Evolutionary conservation across 202 grass and related monocot species (phyloP).

Genomic region (Bolboschoenoplectus hybrid): DNA sequence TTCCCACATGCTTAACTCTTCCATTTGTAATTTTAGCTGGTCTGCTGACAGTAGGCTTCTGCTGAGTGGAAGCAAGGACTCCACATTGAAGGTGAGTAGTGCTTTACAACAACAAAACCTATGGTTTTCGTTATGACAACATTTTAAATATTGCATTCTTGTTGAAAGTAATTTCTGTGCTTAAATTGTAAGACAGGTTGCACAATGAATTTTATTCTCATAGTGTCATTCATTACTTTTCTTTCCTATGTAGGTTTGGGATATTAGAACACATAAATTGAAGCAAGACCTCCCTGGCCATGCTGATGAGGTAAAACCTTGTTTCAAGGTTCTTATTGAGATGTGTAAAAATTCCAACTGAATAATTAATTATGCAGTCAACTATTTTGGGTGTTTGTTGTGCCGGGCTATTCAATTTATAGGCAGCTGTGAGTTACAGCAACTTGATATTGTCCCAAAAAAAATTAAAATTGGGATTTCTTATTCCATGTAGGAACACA

Average conservation of each 20-base stretch:
- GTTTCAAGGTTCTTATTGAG: neutral
- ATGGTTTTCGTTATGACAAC: constrained; percentile 33
- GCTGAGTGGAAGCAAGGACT: constrained; percentile 98
- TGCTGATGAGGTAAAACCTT: constrained; percentile 70
- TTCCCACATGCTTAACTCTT: constrained; percentile 29
- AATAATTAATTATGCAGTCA: constrained; percentile 1
- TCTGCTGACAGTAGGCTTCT: constrained; percentile 95
- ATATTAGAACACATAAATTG: constrained; percentile 89
- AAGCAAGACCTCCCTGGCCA: constrained; percentile 94
- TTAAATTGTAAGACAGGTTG: neutral
- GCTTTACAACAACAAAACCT: neutral
- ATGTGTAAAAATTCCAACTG: neutral
- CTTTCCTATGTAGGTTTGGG: constrained; percentile 70
- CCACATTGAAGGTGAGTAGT: constrained; percentile 77
- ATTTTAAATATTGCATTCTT: neutral
- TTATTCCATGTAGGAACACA: neutral
- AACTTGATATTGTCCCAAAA: neutral
- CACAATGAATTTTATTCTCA: constrained; percentile 2
- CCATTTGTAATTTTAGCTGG: constrained; percentile 62
- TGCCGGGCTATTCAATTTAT: neutral
- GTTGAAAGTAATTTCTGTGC: neutral
- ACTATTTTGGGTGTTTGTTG: neutral
- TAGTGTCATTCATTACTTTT: constrained; percentile 35
- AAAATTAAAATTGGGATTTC: neutral
- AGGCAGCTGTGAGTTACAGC: neutral